phyloP scores from a whole-genome alignment of 148 eudicot genomes.

The Amaranthus cruentus region DNA sequence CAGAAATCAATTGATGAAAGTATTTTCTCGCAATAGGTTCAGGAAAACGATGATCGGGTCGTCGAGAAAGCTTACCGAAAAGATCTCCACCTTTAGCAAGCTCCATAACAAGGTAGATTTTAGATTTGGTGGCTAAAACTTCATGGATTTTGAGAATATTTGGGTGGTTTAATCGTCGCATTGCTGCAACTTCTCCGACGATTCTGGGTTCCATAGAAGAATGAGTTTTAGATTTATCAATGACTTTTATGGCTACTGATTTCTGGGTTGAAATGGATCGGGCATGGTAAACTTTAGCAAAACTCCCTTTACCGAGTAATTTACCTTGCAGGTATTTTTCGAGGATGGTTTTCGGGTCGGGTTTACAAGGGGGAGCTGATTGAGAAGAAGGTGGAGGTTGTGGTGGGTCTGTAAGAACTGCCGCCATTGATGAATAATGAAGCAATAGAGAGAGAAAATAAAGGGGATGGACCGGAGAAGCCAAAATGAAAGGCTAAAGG shows the following conservation, averaged over 20 bases:
- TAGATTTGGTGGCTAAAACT: slow-evolving; percentile 61
- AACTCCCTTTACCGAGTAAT: slow-evolving; percentile 66
- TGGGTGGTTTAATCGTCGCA: slow-evolving; percentile 74
- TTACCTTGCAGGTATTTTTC: slow-evolving; percentile 45
- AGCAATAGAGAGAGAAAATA: no score
- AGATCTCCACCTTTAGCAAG: slow-evolving; percentile 73
- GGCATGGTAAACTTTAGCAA: slow-evolving; percentile 73
- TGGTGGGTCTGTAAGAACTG: slow-evolving; percentile 24
- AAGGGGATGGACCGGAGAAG: not conserved
- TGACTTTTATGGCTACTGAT: slow-evolving; percentile 56
- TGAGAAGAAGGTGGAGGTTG: slow-evolving; percentile 18
- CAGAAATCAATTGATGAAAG: slow-evolving; percentile 59
- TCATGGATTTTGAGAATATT: slow-evolving; percentile 63
- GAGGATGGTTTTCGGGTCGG: slow-evolving; percentile 31
- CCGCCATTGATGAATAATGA: slow-evolving; percentile 22
- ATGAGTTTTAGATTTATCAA: slow-evolving; percentile 49
- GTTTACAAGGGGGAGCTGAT: not conserved
- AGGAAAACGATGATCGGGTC: slow-evolving; percentile 42
- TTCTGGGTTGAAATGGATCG: slow-evolving; percentile 19
- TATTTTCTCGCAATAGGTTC: slow-evolving; percentile 50
- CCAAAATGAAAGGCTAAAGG: not conserved
- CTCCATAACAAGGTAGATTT: slow-evolving; percentile 77
- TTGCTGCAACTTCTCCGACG: slow-evolving; percentile 61
- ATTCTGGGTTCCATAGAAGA: slow-evolving; percentile 50
- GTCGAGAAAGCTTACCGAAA: slow-evolving; percentile 38